Conservation (phyloP, 108 stramenopile species). For the Licmophora abbreviata region DNA sequence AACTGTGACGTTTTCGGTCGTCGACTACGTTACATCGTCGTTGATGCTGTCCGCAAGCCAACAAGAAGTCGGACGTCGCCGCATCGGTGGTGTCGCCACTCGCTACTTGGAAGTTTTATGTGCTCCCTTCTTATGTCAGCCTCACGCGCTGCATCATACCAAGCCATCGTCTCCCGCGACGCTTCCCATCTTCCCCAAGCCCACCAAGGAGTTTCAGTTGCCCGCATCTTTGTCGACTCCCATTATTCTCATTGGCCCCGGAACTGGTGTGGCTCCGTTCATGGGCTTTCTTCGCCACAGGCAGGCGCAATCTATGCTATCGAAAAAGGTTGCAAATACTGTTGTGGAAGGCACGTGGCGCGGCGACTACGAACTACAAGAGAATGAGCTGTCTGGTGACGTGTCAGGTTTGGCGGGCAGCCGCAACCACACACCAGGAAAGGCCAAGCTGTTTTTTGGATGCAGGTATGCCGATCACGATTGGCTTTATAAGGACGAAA, state of each 20-base stretch:
- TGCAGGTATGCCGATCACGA: constrained; percentile 87
- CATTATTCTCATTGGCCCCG: constrained; percentile 94
- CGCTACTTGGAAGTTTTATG: constrained; percentile 62
- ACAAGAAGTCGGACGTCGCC: constrained; percentile 30
- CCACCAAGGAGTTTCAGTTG: constrained; percentile 75
- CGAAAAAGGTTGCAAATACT: constrained; percentile 30
- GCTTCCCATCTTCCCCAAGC: constrained; percentile 81
- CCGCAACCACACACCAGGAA: constrained; percentile 31
- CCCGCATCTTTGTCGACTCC: constrained; percentile 65
- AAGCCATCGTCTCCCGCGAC: constrained; percentile 6
- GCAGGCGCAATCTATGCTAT: constrained; percentile 37
- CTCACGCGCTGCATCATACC: neutral
- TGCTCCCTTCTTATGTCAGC: constrained; percentile 41
- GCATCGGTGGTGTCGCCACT: constrained; percentile 73
- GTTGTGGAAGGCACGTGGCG: constrained; percentile 71
- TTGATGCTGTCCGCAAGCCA: constrained; percentile 16
- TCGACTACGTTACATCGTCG: constrained; percentile 73
- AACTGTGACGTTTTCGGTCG: constrained; percentile 86
- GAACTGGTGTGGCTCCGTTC: constrained; percentile 98
- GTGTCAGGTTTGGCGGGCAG: constrained; percentile 57
- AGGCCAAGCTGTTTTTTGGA: constrained; percentile 91
- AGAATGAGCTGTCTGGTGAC: constrained; percentile 59
- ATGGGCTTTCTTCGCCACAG: constrained; percentile 87
- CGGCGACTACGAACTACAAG: constrained; percentile 76
- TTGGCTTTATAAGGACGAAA: constrained; percentile 85